Evolutionary conservation across 2,329 filamentous ascomycete species (phyloP).

Genomic region (Chaetothyriales sp.): DNA sequence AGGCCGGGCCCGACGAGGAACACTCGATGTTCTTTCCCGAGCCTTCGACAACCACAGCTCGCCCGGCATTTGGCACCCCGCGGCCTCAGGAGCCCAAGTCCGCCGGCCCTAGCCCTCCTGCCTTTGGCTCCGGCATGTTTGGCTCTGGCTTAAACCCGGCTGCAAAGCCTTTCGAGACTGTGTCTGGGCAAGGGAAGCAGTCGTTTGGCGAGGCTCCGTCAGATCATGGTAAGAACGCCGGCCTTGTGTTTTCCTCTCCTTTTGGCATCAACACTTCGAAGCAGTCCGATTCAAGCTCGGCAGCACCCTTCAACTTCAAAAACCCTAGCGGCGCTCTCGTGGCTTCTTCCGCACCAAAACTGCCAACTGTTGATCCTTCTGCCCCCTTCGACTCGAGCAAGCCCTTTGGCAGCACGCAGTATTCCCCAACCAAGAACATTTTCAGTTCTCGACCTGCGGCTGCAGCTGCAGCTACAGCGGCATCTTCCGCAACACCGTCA

Average conservation of each 20-base stretch:
- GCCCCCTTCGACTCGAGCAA: not conserved
- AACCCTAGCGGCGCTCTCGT: not conserved
- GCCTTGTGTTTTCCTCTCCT: not conserved
- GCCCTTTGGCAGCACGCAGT: not conserved
- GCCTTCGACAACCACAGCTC: slow-evolving; percentile 3
- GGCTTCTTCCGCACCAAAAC: not conserved
- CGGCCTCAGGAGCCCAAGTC: not conserved
- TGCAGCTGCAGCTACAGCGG: not conserved
- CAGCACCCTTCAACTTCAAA: not conserved
- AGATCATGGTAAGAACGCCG: not conserved
- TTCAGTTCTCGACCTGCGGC: not conserved
- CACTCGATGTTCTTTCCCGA: slow-evolving; percentile 20
- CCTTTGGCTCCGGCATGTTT: not conserved
- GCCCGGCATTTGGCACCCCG: not conserved
- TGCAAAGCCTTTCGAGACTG: not conserved
- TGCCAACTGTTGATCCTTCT: not conserved
- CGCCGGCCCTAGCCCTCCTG: not conserved
- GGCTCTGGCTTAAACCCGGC: not conserved
- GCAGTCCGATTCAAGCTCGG: not conserved
- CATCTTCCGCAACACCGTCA: not conserved
- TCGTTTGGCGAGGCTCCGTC: not conserved
- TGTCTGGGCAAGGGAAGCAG: not conserved
- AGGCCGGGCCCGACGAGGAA: slow-evolving; percentile 25
- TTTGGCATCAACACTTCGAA: not conserved
- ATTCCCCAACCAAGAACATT: not conserved